Conservation (phyloP, 2,329 filamentous ascomycete genomes). For the Venturia asperata region DNA sequence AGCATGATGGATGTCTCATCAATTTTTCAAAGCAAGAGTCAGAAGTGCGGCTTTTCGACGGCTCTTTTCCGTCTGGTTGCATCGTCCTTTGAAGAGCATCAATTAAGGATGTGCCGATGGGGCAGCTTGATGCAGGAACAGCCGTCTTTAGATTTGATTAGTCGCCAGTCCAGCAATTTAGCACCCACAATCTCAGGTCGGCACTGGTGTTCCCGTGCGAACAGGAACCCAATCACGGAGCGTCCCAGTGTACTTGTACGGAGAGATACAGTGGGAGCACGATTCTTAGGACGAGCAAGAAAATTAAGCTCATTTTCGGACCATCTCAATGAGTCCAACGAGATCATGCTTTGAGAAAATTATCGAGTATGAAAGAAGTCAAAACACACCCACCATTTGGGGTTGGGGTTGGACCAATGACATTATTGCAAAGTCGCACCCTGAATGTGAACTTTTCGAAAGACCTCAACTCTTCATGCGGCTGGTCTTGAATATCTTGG, state of each 20-base stretch:
- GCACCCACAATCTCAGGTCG: background rate
- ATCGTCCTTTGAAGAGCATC: background rate
- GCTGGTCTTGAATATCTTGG: background rate
- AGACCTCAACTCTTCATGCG: background rate
- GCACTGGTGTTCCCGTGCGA: background rate
- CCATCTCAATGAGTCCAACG: background rate
- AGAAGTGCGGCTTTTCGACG: background rate
- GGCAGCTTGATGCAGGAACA: constrained; percentile 1
- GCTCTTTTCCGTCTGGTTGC: background rate
- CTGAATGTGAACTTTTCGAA: background rate
- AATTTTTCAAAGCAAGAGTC: background rate
- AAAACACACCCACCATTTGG: too few species aligned
- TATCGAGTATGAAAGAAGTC: too few species aligned
- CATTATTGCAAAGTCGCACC: background rate
- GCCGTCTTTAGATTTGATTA: background rate
- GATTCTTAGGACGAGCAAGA: background rate
- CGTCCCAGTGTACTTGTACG: background rate
- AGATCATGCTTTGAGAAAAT: background rate
- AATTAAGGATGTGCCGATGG: background rate
- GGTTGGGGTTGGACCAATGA: too few species aligned
- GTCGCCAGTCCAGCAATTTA: background rate
- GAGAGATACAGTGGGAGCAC: background rate
- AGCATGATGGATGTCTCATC: background rate
- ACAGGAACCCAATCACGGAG: background rate
- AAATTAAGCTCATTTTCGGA: background rate